Conservation (phyloP, 164 flowering plant species). For the Chimonanthus praecox region DNA sequence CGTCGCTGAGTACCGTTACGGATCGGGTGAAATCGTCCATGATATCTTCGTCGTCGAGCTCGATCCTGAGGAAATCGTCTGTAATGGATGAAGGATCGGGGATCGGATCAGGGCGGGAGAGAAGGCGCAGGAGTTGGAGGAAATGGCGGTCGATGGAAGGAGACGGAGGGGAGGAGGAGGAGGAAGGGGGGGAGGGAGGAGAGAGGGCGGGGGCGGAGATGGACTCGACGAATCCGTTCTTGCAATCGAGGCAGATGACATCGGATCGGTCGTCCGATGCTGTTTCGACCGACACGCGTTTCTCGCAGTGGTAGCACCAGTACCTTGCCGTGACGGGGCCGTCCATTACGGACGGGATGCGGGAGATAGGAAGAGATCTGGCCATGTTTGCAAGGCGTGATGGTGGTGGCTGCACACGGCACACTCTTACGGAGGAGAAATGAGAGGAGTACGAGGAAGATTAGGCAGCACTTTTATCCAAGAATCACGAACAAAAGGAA, state of each 20-base stretch:
- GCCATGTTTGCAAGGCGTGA: background rate
- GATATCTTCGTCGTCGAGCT: too few relatives aligned
- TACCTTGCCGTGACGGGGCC: conserved; percentile 17
- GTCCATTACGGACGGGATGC: conserved; percentile 12
- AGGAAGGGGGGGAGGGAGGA: conserved; percentile 1
- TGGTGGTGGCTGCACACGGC: too few relatives aligned
- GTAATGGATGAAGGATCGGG: conserved; percentile 18
- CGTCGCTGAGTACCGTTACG: too few relatives aligned
- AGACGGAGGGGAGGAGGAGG: conserved; percentile 10
- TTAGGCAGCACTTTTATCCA: too few relatives aligned
- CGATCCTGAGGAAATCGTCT: too few relatives aligned
- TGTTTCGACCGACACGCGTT: conserved; percentile 64
- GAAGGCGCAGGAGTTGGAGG: conserved; percentile 48
- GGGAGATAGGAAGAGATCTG: conserved; percentile 25
- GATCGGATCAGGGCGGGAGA: conserved; percentile 46
- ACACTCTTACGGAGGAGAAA: too few relatives aligned
- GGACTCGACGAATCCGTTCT: conserved; percentile 61
- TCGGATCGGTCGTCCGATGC: conserved; percentile 33
- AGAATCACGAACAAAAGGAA: too few relatives aligned
- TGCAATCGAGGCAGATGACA: conserved; percentile 59
- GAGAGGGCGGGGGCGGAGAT: conserved; percentile 31
- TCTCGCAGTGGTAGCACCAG: conserved; percentile 80
- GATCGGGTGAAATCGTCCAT: too few relatives aligned
- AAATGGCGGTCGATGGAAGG: conserved; percentile 48
- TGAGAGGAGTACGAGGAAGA: too few relatives aligned